A percentile compares a stretch with the other conserved stretches of the same genome.
Evolutionary conservation across 805 yeast species (phyloP).

Genomic region (Komagataella phaffii): DNA sequence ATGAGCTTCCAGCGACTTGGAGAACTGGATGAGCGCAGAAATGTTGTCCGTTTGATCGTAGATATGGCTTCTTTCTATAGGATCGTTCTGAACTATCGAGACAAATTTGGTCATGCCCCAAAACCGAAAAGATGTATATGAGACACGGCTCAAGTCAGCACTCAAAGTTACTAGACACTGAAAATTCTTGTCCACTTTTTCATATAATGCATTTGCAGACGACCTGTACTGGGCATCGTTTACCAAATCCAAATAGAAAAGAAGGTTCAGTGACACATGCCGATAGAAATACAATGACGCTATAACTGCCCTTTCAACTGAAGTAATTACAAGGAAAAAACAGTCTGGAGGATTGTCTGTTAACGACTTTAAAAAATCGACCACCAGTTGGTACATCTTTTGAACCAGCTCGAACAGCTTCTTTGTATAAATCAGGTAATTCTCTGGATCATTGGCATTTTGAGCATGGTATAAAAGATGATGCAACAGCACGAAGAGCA

Average conservation of each 20-base stretch:
- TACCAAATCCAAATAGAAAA: not conserved
- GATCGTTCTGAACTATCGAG: not conserved
- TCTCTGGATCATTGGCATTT: not conserved
- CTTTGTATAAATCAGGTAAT: not conserved
- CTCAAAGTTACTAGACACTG: not conserved
- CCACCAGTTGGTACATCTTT: not conserved
- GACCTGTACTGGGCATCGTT: not conserved
- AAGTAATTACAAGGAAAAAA: not conserved
- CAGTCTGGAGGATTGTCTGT: not conserved
- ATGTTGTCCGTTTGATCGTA: not conserved
- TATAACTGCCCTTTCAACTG: not conserved
- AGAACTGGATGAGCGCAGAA: not conserved
- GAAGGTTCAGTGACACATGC: not conserved
- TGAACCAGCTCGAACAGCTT: not conserved
- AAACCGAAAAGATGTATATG: not conserved
- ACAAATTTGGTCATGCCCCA: not conserved
- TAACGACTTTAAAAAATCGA: not conserved
- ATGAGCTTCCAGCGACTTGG: not conserved
- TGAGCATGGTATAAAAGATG: slow-evolving; percentile 10
- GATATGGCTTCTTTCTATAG: not conserved
- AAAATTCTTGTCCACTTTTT: not conserved
- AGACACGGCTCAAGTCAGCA: not conserved
- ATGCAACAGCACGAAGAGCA: slow-evolving; percentile 8
- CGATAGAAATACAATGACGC: not conserved
- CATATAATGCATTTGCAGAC: not conserved